Percentiles rank a stretch among this genome's conserved stretches.
These are phyloP conservation scores for Fusarium sp. DNA, from an alignment of 2,329 filamentous ascomycete species.

Conservation along the genomic window DNA sequence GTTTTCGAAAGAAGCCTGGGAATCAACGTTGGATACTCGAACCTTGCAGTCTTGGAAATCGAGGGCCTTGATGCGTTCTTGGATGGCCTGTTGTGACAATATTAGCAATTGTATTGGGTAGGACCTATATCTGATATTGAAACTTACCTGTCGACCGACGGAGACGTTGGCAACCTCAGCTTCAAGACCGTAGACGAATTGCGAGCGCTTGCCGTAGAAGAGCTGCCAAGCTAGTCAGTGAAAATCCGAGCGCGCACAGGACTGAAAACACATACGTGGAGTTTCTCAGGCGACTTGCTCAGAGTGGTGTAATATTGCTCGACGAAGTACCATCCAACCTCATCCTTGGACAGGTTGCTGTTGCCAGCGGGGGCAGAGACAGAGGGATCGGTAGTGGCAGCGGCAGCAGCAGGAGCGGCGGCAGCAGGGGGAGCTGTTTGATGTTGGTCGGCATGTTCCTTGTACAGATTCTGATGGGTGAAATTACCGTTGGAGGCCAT, in stretches of 20 bases:
- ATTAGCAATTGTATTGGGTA: slow-evolving; percentile 19
- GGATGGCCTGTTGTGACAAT: slow-evolving; percentile 72
- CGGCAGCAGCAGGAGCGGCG: slow-evolving; percentile 43
- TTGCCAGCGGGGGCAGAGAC: slow-evolving; percentile 47
- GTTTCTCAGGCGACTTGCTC: slow-evolving; percentile 91
- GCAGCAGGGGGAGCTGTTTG: slow-evolving; percentile 47
- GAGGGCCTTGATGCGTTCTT: slow-evolving; percentile 90
- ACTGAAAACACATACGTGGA: slow-evolving; percentile 67
- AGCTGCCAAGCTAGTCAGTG: slow-evolving; percentile 58
- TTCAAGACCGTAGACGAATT: slow-evolving; percentile 92
- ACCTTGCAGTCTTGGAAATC: slow-evolving; percentile 99
- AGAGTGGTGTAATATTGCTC: slow-evolving; percentile 99
- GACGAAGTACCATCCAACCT: slow-evolving; percentile 99
- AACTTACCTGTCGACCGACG: slow-evolving; percentile 78
- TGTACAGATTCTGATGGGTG: slow-evolving; percentile 55
- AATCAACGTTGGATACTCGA: slow-evolving; percentile 96
- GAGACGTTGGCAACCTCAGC: slow-evolving; percentile 87
- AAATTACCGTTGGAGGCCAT: slow-evolving; percentile 68
- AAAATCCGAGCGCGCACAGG: neutral
- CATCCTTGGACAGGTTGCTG: slow-evolving; percentile 75
- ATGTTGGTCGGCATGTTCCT: slow-evolving; percentile 51
- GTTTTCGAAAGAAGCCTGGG: slow-evolving; percentile 88
- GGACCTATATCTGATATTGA: neutral
- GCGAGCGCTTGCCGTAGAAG: slow-evolving; percentile 95
- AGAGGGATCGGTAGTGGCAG: slow-evolving; percentile 43